A percentile compares a stretch with the other conserved stretches of the same genome.
These are phyloP conservation scores for Pleurotus pulmonarius DNA, from an alignment of 768 basidiomycete genomes.

Conservation along the genomic window DNA sequence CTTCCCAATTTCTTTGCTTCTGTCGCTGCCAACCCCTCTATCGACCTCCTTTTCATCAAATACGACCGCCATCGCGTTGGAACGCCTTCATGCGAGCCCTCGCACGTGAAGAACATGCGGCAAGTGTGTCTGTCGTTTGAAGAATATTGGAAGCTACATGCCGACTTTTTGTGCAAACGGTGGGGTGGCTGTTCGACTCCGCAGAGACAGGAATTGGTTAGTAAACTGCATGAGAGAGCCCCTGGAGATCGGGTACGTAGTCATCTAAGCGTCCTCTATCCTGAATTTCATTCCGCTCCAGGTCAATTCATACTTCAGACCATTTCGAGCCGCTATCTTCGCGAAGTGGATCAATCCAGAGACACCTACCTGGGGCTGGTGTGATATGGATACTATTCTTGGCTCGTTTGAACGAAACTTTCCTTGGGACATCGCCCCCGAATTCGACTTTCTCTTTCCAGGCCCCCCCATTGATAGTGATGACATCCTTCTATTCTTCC, in stretches of 20 bases:
- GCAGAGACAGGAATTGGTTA: not conserved
- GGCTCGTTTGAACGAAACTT: slow-evolving; percentile 6
- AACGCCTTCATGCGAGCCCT: not conserved
- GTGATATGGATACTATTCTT: slow-evolving; percentile 9
- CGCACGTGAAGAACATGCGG: not conserved
- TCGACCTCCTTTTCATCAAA: slow-evolving; percentile 9
- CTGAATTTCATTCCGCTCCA: not conserved
- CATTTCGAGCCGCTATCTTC: slow-evolving; percentile 9
- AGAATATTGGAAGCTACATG: not conserved
- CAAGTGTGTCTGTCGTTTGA: not conserved
- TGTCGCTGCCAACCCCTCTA: slow-evolving; percentile 8
- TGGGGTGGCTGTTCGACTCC: slow-evolving; percentile 4
- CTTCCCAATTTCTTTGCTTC: slow-evolving; percentile 10
- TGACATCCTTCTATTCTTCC: not conserved
- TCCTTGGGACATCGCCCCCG: slow-evolving; percentile 10
- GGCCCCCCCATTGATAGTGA: not conserved
- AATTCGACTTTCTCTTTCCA: slow-evolving; percentile 6
- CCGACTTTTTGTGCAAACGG: not conserved
- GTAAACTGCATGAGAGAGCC: not conserved
- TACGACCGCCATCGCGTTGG: not conserved
- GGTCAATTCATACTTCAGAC: slow-evolving; percentile 9
- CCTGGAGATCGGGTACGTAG: too few species aligned
- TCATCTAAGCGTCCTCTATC: too few species aligned
- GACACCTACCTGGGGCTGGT: slow-evolving; percentile 10
- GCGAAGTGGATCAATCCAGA: slow-evolving; percentile 8